Conservation (phyloP, 306 rosid genomes). For the Mimosa pudica region DNA sequence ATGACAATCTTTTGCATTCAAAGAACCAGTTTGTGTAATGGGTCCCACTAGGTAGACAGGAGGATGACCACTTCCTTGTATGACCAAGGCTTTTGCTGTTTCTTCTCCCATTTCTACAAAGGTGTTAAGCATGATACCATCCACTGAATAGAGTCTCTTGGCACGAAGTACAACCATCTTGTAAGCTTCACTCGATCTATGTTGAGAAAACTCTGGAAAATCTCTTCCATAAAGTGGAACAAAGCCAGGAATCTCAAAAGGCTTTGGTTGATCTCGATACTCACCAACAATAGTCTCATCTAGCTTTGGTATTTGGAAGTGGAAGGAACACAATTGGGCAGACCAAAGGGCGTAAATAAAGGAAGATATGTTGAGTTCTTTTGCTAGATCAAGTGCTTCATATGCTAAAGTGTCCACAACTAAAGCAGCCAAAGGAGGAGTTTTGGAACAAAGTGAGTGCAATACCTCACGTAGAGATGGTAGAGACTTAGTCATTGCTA, state of each 20-base stretch:
- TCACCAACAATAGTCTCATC: background rate
- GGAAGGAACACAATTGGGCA: background rate
- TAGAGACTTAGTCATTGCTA: background rate
- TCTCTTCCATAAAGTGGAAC: background rate
- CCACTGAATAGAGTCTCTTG: background rate
- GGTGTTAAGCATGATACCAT: background rate
- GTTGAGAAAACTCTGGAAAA: background rate
- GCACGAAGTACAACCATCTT: background rate
- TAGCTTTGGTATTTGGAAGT: background rate
- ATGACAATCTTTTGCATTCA: background rate
- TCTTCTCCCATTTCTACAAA: background rate
- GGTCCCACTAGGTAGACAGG: background rate
- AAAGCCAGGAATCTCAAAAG: background rate
- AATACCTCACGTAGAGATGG: background rate
- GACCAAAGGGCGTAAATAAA: background rate
- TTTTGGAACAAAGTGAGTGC: background rate
- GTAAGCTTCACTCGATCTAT: constrained; percentile 1
- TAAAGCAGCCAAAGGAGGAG: background rate
- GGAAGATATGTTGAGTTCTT: background rate
- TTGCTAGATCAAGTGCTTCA: background rate
- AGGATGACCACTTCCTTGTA: background rate
- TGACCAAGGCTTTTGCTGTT: background rate
- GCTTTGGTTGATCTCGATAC: background rate
- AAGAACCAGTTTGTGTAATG: background rate
- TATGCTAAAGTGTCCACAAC: background rate